Conservation (phyloP, 345 rosid genomes). For the Rhizophora apiculata region DNA sequence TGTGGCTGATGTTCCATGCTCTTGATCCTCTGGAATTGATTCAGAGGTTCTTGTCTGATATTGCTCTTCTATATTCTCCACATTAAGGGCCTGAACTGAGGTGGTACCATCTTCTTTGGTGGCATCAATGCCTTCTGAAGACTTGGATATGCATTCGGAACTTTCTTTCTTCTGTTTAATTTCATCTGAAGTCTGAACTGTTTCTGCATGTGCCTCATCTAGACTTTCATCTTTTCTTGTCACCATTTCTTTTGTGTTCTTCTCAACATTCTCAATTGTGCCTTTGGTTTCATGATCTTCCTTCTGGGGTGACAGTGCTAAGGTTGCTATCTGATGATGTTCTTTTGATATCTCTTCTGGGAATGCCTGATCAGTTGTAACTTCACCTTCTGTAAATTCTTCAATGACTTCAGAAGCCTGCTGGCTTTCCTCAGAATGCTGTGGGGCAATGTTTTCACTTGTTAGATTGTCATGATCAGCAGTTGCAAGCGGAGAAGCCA, state of each 20-base stretch:
- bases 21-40: conserved; percentile 7
- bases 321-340: neutral
- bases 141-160: conserved; percentile 7
- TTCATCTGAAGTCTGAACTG: neutral
- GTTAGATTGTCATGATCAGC: conserved; percentile 10
- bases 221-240: neutral
- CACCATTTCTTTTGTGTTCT: neutral
- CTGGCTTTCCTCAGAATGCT: conserved; percentile 12
- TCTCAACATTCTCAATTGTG: conserved; percentile 5
- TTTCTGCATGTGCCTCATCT: conserved; percentile 1
- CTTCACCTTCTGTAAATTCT: conserved; percentile 19
- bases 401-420: conserved; percentile 8
- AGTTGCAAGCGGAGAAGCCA: conserved; percentile 14
- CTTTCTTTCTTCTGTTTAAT: conserved; percentile 7
- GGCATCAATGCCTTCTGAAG: neutral
- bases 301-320: neutral
- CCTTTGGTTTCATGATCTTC: conserved; percentile 1
- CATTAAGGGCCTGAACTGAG: neutral
- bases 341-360: conserved; percentile 11
- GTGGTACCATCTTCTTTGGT: conserved; percentile 1
- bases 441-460: neutral
- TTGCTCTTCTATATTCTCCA: conserved; percentile 6
- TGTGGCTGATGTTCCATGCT: conserved; percentile 9
- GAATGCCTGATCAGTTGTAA: neutral
- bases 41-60: neutral